Conservation (phyloP, 2,329 filamentous ascomycete genomes). For the Exophiala aquamarina region DNA sequence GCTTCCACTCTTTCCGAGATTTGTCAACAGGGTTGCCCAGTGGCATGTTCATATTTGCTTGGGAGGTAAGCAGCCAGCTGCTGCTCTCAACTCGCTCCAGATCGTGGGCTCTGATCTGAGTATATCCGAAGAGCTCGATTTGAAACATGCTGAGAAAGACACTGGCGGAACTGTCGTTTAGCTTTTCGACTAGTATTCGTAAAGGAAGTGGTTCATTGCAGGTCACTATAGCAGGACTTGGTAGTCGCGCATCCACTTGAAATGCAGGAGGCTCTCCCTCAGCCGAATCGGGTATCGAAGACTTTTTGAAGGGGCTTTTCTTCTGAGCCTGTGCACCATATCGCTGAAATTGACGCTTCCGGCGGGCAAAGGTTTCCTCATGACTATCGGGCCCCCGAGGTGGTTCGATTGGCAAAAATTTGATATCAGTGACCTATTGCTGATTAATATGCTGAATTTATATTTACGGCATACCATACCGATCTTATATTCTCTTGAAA, state of each 20-base stretch:
- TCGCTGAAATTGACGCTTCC: slow-evolving; percentile 61
- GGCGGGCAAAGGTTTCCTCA: slow-evolving; percentile 81
- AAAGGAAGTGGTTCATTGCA: slow-evolving; percentile 85
- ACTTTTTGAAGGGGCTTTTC: slow-evolving; percentile 59
- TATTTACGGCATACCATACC: slow-evolving; percentile 30
- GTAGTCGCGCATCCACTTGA: slow-evolving; percentile 78
- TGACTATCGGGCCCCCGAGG: slow-evolving; percentile 66
- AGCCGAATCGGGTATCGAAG: slow-evolving; percentile 23
- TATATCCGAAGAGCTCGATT: slow-evolving; percentile 77
- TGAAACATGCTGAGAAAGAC: slow-evolving; percentile 78
- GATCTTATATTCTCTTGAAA: slow-evolving; percentile 85
- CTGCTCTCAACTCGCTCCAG: slow-evolving; percentile 68
- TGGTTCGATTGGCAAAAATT: slow-evolving; percentile 89
- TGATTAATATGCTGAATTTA: too few species aligned
- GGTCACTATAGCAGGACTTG: slow-evolving; percentile 82
- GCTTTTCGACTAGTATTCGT: slow-evolving; percentile 74
- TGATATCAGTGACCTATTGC: slow-evolving; percentile 52
- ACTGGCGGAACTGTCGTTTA: slow-evolving; percentile 66
- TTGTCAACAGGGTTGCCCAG: slow-evolving; percentile 61
- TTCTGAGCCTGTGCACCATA: slow-evolving; percentile 46
- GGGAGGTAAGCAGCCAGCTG: slow-evolving; percentile 73
- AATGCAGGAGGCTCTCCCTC: slow-evolving; percentile 54
- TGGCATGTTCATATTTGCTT: slow-evolving; percentile 69
- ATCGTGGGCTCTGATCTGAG: slow-evolving; percentile 75
- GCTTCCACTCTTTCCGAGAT: slow-evolving; percentile 66